Evolutionary conservation across 2,329 filamentous ascomycete species (phyloP).

Genomic region (Ceratocystis diversiconidia): DNA sequence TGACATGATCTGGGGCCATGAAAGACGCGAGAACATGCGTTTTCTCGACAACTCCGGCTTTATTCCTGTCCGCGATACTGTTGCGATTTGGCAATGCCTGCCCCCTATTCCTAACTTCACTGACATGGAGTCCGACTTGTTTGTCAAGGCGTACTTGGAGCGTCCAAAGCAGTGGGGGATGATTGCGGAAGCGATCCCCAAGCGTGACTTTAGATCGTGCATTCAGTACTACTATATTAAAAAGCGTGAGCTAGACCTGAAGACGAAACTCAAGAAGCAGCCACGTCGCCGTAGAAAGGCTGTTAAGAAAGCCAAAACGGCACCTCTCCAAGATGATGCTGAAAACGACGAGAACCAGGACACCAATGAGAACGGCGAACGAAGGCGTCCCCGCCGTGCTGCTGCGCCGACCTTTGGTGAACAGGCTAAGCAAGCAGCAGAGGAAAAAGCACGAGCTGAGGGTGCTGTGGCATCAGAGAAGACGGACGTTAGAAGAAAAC

Average conservation of each 20-base stretch:
- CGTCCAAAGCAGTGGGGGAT: conserved; percentile 72
- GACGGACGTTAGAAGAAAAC: conserved; percentile 11
- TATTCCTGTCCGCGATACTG: conserved; percentile 49
- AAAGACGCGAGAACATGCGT: conserved; percentile 42
- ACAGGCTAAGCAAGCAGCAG: conserved; percentile 24
- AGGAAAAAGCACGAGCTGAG: conserved; percentile 16
- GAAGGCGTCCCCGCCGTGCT: conserved; percentile 46
- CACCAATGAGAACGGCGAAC: conserved; percentile 44
- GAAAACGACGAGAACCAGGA: conserved; percentile 46
- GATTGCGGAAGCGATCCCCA: conserved; percentile 52
- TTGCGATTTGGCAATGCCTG: conserved; percentile 56
- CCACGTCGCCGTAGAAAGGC: conserved; percentile 44
- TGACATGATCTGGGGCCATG: conserved; percentile 49
- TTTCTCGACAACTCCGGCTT: conserved; percentile 54
- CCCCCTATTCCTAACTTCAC: conserved; percentile 64
- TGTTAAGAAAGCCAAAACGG: conserved; percentile 44
- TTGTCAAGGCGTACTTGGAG: conserved; percentile 62
- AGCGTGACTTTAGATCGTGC: conserved; percentile 61
- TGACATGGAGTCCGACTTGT: conserved; percentile 51
- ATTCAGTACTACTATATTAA: conserved; percentile 80
- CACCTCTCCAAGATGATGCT: conserved; percentile 51
- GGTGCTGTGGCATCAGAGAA: conserved; percentile 10
- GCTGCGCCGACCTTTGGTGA: conserved; percentile 62
- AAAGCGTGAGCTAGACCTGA: conserved; percentile 60
- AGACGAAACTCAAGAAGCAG: conserved; percentile 57